These are phyloP conservation scores for Aspergillus pseudonomiae DNA, from an alignment of 2,329 filamentous ascomycete species.

Conservation along the genomic window DNA sequence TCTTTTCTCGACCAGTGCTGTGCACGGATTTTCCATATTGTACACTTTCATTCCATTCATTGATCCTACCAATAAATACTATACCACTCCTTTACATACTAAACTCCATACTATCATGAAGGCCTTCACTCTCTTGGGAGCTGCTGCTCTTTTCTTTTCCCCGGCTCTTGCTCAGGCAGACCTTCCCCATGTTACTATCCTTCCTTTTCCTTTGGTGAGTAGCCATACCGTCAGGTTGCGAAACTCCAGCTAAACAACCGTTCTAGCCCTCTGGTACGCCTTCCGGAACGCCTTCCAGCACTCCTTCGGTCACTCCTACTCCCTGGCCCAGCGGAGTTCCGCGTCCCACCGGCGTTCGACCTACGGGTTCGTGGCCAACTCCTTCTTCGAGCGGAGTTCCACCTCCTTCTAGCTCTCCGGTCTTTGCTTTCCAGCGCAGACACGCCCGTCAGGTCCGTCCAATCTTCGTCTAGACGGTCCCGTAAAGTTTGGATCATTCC, in stretches of 20 bases:
- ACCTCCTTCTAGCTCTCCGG: slow-evolving; percentile 13
- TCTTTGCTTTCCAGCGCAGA: slow-evolving; percentile 19
- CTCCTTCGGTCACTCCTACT: slow-evolving; percentile 6
- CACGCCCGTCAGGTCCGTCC: slow-evolving; percentile 32
- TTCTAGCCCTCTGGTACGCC: slow-evolving; percentile 8
- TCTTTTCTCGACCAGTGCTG: slow-evolving; percentile 28
- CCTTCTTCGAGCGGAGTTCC: slow-evolving; percentile 10
- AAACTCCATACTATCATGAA: slow-evolving; percentile 30
- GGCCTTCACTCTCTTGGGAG: slow-evolving; percentile 28
- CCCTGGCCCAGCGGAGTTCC: neutral
- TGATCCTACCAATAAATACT: neutral
- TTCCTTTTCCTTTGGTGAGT: slow-evolving; percentile 12
- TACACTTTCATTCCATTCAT: slow-evolving; percentile 3
- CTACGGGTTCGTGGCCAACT: neutral
- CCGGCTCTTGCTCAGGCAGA: slow-evolving; percentile 25
- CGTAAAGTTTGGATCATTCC: neutral
- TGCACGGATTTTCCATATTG: slow-evolving; percentile 22
- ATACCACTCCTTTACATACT: neutral
- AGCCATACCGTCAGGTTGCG: neutral
- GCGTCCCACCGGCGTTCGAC: slow-evolving; percentile 6
- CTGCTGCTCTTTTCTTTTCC: slow-evolving; percentile 27
- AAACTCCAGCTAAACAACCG: neutral
- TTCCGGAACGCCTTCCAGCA: slow-evolving; percentile 6
- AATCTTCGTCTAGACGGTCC: slow-evolving; percentile 19
- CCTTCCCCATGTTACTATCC: slow-evolving; percentile 14